These are phyloP conservation scores for Allomyces javanicus DNA, from an alignment of 192 early-diverging fungal species.

Conservation along the genomic window DNA sequence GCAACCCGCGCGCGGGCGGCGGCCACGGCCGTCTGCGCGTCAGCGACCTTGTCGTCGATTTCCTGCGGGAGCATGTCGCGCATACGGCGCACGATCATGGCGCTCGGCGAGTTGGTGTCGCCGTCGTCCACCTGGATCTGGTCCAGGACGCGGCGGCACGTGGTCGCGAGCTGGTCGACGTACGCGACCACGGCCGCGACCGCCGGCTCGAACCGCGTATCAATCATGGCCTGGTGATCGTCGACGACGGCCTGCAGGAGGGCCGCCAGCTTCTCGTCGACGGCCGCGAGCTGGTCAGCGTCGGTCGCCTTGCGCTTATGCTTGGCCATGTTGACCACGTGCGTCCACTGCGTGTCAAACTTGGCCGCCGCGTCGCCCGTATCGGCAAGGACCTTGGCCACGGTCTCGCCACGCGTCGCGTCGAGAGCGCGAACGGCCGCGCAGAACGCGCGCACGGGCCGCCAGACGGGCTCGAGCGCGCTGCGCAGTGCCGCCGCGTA, in stretches of 20 bases:
- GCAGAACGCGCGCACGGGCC: background rate
- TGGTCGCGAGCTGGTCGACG: background rate
- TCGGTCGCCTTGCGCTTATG: background rate
- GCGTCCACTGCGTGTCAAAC: background rate
- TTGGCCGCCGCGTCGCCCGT: background rate
- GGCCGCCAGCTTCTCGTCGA: background rate
- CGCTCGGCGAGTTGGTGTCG: background rate
- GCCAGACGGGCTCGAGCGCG: background rate
- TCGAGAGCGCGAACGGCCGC: background rate
- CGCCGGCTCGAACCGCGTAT: background rate
- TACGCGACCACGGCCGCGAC: background rate
- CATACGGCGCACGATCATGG: background rate
- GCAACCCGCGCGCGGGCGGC: background rate
- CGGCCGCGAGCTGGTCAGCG: background rate
- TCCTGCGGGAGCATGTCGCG: background rate
- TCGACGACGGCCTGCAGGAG: background rate
- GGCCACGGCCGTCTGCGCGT: background rate
- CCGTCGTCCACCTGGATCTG: background rate
- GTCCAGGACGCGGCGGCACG: no score
- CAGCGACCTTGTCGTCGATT: background rate
- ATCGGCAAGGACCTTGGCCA: background rate
- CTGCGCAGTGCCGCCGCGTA: background rate
- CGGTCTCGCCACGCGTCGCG: background rate
- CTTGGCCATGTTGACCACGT: background rate
- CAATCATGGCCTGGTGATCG: background rate